phyloP scores from a whole-genome alignment of 1,139 yeast genomes.

The Candida tetrigidarum region DNA sequence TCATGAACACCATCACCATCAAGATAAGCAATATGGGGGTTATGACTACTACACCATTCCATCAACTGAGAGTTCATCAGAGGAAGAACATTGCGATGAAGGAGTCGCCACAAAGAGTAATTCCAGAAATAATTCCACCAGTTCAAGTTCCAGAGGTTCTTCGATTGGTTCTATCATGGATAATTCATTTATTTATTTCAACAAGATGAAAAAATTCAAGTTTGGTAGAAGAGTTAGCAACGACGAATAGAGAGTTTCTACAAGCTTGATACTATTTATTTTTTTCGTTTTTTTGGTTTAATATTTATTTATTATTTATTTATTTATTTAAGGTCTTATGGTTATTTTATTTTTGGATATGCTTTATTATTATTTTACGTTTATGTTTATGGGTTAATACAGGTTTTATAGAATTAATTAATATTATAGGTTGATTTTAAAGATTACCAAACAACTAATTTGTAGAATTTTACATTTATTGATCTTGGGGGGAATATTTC shows the following conservation, averaged over 20 bases:
- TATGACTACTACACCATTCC: slow-evolving; percentile 20
- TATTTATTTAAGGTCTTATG: not conserved
- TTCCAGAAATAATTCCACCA: slow-evolving; percentile 15
- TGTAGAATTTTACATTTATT: too few species aligned
- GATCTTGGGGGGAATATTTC: too few species aligned
- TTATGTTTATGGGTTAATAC: not conserved
- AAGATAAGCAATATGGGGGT: slow-evolving; percentile 9
- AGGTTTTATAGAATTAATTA: not conserved
- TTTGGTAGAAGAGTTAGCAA: slow-evolving; percentile 15
- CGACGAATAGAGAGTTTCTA: slow-evolving; percentile 6
- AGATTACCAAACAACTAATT: too few species aligned
- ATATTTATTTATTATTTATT: too few species aligned
- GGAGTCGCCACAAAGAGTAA: not conserved
- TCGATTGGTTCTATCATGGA: slow-evolving; percentile 15
- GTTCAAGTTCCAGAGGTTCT: slow-evolving; percentile 13
- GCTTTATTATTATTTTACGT: not conserved
- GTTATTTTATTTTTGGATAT: not conserved
- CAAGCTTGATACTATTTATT: too few species aligned
- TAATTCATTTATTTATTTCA: slow-evolving; percentile 13
- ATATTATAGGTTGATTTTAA: too few species aligned
- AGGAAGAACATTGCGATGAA: slow-evolving; percentile 3
- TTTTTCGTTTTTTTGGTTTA: too few species aligned
- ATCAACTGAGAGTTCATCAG: slow-evolving; percentile 10
- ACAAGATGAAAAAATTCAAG: slow-evolving; percentile 16
- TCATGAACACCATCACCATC: too few species aligned